Evolutionary conservation across 2,329 filamentous ascomycete genomes (phyloP).

Genomic region (Neoscytalidium dimidiatum): DNA sequence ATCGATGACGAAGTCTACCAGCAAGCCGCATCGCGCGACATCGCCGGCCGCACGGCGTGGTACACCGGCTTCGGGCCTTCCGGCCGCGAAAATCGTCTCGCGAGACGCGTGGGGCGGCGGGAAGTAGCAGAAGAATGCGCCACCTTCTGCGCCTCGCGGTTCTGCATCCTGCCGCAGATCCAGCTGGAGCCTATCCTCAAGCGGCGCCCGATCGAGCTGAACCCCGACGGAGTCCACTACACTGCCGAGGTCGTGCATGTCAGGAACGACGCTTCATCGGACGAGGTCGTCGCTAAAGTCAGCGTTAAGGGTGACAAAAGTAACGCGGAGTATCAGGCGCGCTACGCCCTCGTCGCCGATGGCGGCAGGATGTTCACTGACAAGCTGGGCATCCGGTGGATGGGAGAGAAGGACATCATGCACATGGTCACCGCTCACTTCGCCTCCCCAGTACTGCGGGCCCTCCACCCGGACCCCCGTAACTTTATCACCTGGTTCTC

Average conservation of each 20-base stretch:
- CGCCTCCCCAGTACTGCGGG: constrained; percentile 27
- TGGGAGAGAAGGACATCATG: constrained; percentile 34
- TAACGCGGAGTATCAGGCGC: constrained; percentile 20
- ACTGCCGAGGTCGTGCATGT: constrained; percentile 29
- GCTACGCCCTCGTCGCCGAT: constrained; percentile 36
- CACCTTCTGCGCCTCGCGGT: constrained; percentile 27
- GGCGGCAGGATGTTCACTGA: constrained; percentile 34
- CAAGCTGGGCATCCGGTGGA: constrained; percentile 31
- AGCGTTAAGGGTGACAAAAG: not conserved
- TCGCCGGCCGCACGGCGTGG: constrained; percentile 31
- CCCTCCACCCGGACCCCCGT: constrained; percentile 30
- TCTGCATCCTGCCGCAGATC: constrained; percentile 37
- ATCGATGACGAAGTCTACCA: constrained; percentile 33
- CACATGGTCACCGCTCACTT: constrained; percentile 39
- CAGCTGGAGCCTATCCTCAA: constrained; percentile 37
- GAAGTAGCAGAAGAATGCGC: not conserved
- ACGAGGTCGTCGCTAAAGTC: constrained; percentile 26
- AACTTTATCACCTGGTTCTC: constrained; percentile 40
- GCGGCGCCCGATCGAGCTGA: constrained; percentile 31
- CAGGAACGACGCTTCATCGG: constrained; percentile 24
- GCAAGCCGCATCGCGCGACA: constrained; percentile 22
- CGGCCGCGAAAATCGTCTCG: constrained; percentile 29
- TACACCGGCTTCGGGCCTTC: constrained; percentile 28
- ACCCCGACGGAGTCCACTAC: constrained; percentile 31
- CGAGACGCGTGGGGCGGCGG: not conserved